Evolutionary conservation across 2,329 filamentous ascomycete genomes (phyloP), one percentile per base, ranked within the genome.

Genomic region (Arthrobotrys sinensis): DNA sequence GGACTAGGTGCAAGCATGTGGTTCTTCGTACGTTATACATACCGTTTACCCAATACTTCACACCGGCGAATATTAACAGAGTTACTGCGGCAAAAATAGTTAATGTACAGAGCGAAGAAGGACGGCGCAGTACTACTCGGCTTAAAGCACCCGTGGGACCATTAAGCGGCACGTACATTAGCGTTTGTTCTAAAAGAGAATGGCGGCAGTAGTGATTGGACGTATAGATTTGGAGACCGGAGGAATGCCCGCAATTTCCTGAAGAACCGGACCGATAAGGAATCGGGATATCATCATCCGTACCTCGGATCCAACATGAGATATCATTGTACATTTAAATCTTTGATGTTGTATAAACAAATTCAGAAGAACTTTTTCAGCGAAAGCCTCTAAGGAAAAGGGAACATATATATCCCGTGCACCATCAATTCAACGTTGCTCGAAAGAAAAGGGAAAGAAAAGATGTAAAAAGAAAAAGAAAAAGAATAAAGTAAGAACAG

Each of bases 111-210:
- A 83, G 93, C 94, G 83, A 97, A 95, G 90, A 92, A 97, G 87
- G 96, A 99, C 83, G 94, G 94, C n/a, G 88, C 95, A 24, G 95
- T 90, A 68, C 87, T 98, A 80, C 85, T 99, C 82, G 96, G 96
- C 84, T 93, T 90, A 92, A 97, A 94, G 87, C 96, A 98, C 86
- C 96, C 94, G 81, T 97, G 94, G 93, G 94, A 97, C 82, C 94
- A 97, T 86, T 97, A 87, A 32, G 43, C 38, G 3, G 1, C 4
- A n/a, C 19, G 16, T 32, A 28, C 4, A 4, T 28, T 28, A 4
- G 24, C 24, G 24, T 38, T 53, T 19, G n/a, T 16, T 45, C 6
- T 28, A 34, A 19, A 40, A 12, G 8, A 4, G 4, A 21, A 16
- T 60, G n/a, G 14, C 12, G 36, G 32, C 16, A 4, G 24, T 4